Conservation (phyloP, 345 rosid species). For the Trapa bicornis region DNA sequence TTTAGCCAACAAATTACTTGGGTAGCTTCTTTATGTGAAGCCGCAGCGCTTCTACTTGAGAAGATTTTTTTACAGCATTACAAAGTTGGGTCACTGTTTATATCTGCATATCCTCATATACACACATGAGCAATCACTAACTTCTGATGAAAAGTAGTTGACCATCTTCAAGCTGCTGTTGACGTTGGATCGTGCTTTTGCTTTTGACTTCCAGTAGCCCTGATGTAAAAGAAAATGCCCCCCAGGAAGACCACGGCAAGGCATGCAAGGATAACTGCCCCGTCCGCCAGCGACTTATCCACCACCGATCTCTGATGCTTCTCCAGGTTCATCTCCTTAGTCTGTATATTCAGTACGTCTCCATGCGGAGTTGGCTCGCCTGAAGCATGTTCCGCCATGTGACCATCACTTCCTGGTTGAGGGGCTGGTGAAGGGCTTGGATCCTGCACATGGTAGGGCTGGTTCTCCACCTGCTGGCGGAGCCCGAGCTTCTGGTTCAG, state of each 20-base stretch:
- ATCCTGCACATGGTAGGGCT: conserved; percentile 5
- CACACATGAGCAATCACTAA: not conserved
- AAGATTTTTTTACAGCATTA: not conserved
- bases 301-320: conserved; percentile 29
- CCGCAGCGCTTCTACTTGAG: not conserved
- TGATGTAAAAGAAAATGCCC: conserved; percentile 54
- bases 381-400: not conserved
- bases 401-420: not conserved
- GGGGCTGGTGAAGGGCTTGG: conserved; percentile 19
- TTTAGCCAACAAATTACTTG: too few species aligned
- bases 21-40: too few species aligned
- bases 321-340: conserved; percentile 13
- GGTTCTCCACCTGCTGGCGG: conserved; percentile 9
- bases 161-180: conserved; percentile 1
- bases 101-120: not conserved
- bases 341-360: not conserved
- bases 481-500: conserved; percentile 35
- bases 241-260: conserved; percentile 61
- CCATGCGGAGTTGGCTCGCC: conserved; percentile 1
- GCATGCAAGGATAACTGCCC: conserved; percentile 71
- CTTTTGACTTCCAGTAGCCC: conserved; percentile 47
- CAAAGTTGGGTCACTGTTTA: not conserved
- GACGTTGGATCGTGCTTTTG: conserved; percentile 9
- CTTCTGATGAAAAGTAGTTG: not conserved
- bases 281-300: conserved; percentile 67